Conservation (phyloP, 768 basidiomycete genomes). For the Dentipellis fragilis region DNA sequence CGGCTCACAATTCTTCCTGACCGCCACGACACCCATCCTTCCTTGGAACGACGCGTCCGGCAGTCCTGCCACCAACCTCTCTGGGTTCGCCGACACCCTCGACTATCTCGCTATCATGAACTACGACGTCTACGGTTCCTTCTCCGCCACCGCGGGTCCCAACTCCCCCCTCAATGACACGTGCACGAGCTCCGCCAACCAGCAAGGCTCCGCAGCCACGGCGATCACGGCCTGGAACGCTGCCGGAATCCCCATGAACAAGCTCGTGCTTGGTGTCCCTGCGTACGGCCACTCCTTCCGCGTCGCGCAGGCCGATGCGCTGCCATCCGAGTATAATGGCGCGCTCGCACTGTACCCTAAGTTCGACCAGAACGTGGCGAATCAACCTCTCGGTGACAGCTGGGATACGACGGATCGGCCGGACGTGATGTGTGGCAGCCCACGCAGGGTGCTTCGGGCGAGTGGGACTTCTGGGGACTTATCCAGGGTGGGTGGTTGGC, state of each 20-base stretch:
- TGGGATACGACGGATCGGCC: conserved; percentile 40
- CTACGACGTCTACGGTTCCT: conserved; percentile 54
- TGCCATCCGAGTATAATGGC: conserved; percentile 18
- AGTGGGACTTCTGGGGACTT: conserved; percentile 57
- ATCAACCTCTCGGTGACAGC: conserved; percentile 38
- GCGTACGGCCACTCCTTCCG: conserved; percentile 72
- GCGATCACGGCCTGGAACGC: conserved; percentile 64
- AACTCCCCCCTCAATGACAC: conserved; percentile 78
- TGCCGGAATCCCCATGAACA: conserved; percentile 65
- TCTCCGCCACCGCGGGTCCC: conserved; percentile 42
- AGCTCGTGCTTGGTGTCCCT: conserved; percentile 79
- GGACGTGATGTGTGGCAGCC: conserved; percentile 55
- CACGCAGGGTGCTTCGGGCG: conserved; percentile 40
- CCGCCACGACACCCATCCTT: conserved; percentile 55
- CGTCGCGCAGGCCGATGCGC: conserved; percentile 28
- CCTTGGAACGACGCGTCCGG: conserved; percentile 59
- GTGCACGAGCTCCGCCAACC: conserved; percentile 50
- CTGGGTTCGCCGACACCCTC: conserved; percentile 53
- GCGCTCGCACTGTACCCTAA: conserved; percentile 38
- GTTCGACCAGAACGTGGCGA: conserved; percentile 27
- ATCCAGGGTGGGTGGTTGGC: conserved; percentile 46
- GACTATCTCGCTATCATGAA: conserved; percentile 73
- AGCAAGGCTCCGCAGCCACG: conserved; percentile 65
- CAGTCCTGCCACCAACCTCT: conserved; percentile 48
- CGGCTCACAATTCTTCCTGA: conserved; percentile 52